These are phyloP conservation scores for Aphanomyces cochlioides DNA, from an alignment of 352 stramenopile species.

Conservation along the genomic window DNA sequence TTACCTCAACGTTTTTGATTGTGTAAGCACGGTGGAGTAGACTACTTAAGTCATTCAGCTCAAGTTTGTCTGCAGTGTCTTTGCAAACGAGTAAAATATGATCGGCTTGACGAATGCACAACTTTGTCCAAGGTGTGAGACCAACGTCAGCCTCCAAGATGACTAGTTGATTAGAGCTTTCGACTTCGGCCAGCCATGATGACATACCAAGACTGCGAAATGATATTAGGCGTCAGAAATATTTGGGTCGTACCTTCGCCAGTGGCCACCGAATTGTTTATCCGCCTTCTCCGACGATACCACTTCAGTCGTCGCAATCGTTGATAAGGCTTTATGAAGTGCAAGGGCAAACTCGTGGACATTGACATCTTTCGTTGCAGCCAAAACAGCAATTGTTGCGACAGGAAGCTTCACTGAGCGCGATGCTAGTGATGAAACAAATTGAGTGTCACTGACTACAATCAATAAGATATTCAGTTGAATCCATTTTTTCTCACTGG, in stretches of 20 bases:
- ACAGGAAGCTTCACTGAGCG: conserved; percentile 13
- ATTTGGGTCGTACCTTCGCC: conserved; percentile 36
- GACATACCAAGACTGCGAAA: conserved; percentile 56
- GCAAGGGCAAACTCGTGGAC: conserved; percentile 73
- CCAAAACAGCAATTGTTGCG: conserved; percentile 67
- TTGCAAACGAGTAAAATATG: conserved; percentile 79
- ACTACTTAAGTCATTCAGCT: conserved; percentile 64
- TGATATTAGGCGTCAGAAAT: conserved; percentile 54
- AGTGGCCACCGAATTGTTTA: conserved; percentile 59
- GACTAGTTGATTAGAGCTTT: conserved; percentile 69
- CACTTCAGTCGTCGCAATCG: conserved; percentile 55
- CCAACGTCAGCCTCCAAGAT: conserved; percentile 76
- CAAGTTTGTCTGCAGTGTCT: conserved; percentile 55
- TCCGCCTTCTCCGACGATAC: conserved; percentile 72
- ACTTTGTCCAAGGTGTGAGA: conserved; percentile 72
- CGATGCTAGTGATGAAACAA: conserved; percentile 9
- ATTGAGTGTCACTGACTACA: conserved; percentile 14
- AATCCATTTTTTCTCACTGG: not conserved
- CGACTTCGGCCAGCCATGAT: conserved; percentile 75
- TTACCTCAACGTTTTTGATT: conserved; percentile 67
- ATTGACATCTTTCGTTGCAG: conserved; percentile 66
- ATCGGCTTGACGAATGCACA: conserved; percentile 82
- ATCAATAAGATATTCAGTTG: not conserved
- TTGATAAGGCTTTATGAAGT: conserved; percentile 51
- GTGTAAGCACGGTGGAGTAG: conserved; percentile 69